Conservation (phyloP, 2,329 filamentous ascomycete genomes). For the Lecanosticta acicola region DNA sequence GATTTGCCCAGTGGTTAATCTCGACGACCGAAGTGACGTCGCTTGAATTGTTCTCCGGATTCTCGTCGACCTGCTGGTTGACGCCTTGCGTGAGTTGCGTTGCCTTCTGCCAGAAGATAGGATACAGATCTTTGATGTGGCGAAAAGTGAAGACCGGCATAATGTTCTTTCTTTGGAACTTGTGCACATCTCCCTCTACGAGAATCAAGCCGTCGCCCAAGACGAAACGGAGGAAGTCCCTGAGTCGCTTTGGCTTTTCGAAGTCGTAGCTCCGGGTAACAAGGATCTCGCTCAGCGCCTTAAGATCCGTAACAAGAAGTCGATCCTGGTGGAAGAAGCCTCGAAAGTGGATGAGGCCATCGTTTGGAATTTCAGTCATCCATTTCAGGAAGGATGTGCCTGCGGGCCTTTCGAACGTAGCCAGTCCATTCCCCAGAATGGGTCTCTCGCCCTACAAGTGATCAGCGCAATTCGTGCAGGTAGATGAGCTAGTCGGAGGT, state of each 20-base stretch:
- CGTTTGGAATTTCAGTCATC: slow-evolving; percentile 37
- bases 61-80: slow-evolving; percentile 44
- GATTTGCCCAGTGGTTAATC: slow-evolving; percentile 40
- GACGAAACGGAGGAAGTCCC: slow-evolving; percentile 44
- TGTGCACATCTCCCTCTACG: slow-evolving; percentile 47
- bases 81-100: slow-evolving; percentile 62
- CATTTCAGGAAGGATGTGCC: slow-evolving; percentile 32
- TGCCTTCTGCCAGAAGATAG: slow-evolving; percentile 69
- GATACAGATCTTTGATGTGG: slow-evolving; percentile 75
- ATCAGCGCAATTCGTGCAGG: background rate
- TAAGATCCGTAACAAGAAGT: slow-evolving; percentile 36
- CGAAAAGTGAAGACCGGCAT: slow-evolving; percentile 78
- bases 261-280: slow-evolving; percentile 51
- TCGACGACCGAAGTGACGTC: slow-evolving; percentile 30
- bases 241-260: slow-evolving; percentile 43
- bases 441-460: slow-evolving; percentile 19
- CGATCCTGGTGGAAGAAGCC: slow-evolving; percentile 35
- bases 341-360: slow-evolving; percentile 38
- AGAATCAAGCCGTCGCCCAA: slow-evolving; percentile 48
- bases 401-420: slow-evolving; percentile 33
- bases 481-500: background rate
- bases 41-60: slow-evolving; percentile 14
- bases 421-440: slow-evolving; percentile 36
- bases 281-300: slow-evolving; percentile 46
- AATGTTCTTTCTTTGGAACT: slow-evolving; percentile 61